Evolutionary conservation across 495 filamentous ascomycete species (phyloP).

Genomic region (Tuber brumale): DNA sequence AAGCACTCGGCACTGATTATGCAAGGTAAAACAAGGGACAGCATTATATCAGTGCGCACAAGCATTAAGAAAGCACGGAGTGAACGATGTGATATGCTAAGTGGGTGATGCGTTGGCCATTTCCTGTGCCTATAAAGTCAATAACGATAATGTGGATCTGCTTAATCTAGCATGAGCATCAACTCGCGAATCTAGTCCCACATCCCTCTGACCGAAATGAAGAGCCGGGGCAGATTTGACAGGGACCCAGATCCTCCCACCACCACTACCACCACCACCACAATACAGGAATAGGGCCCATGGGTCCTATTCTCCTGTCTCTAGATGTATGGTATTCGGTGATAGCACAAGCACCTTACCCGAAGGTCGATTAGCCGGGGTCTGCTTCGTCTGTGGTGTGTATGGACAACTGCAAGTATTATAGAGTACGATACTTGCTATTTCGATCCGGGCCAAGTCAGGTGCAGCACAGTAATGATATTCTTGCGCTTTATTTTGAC

Average conservation of each 20-base stretch:
- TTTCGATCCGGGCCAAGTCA: background rate
- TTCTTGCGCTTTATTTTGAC: background rate
- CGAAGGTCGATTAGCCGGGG: background rate
- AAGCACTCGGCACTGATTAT: constrained; percentile 11
- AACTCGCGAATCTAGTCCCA: background rate
- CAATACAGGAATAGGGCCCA: background rate
- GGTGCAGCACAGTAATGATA: background rate
- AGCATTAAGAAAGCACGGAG: background rate
- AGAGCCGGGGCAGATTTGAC: background rate
- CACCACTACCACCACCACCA: background rate
- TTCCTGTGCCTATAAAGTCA: background rate
- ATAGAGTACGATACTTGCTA: too few relatives aligned
- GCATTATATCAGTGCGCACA: background rate
- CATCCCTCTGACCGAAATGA: background rate
- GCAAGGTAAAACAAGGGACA: constrained; percentile 8
- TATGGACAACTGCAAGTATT: background rate
- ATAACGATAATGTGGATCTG: background rate
- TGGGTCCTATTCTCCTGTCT: background rate
- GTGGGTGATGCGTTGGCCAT: background rate
- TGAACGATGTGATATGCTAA: background rate
- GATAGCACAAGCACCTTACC: background rate
- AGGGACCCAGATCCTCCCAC: background rate
- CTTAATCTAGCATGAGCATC: background rate
- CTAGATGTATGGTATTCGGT: background rate
- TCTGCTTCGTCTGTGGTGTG: background rate